Evolutionary conservation across 768 basidiomycete genomes (phyloP).

Genomic region (Tulasnella sp.): DNA sequence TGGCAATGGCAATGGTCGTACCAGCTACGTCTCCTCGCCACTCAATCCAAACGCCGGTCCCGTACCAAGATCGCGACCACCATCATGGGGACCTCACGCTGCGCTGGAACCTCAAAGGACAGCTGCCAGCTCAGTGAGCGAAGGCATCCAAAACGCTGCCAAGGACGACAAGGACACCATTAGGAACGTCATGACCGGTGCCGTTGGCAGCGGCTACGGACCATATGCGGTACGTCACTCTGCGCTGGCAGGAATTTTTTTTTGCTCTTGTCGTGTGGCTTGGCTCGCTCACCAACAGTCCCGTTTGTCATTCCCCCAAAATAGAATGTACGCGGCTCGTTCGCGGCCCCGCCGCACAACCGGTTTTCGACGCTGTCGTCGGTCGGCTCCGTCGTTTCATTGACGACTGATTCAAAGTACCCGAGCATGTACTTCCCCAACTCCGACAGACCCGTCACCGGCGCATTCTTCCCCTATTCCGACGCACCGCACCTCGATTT

Average conservation of each 20-base stretch:
- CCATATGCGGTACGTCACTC: constrained; percentile 36
- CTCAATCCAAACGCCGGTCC: constrained; percentile 33
- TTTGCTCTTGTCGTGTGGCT: neutral
- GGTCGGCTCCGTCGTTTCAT: constrained; percentile 35
- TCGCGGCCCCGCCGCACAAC: constrained; percentile 26
- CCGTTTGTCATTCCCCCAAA: neutral
- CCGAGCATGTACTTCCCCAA: constrained; percentile 29
- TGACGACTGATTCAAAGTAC: constrained; percentile 35
- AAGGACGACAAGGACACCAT: constrained; percentile 23
- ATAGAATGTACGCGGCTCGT: constrained; percentile 15
- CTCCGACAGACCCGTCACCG: constrained; percentile 3
- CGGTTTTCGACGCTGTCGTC: constrained; percentile 36
- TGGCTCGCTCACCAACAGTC: neutral
- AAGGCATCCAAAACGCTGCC: neutral
- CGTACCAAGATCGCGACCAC: constrained; percentile 20
- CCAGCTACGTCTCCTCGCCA: constrained; percentile 28
- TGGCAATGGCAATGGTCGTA: neutral
- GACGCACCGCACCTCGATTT: constrained; percentile 24
- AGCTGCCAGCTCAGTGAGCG: constrained; percentile 15
- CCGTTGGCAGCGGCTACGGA: constrained; percentile 33
- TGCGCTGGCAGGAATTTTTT: constrained; percentile 14
- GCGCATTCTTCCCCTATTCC: constrained; percentile 33
- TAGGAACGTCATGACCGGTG: constrained; percentile 31
- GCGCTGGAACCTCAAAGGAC: neutral
- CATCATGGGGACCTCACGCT: constrained; percentile 20